Conservation (phyloP, 352 stramenopile species). For the Pythium phragmiticola region DNA sequence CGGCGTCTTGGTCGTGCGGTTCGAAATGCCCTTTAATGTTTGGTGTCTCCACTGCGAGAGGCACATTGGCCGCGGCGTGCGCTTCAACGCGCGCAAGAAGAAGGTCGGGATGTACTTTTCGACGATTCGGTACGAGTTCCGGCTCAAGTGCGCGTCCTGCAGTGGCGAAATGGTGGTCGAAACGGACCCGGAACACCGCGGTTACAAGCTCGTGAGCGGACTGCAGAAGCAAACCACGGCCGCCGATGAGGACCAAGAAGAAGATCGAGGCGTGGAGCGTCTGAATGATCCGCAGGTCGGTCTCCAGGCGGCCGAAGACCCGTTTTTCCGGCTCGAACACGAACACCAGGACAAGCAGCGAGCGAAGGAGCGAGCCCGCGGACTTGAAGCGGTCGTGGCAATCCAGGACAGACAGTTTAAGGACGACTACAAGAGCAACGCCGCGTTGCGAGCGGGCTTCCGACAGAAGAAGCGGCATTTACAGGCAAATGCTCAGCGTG, state of each 20-base stretch:
- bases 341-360: slow-evolving; percentile 62
- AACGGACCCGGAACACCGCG: slow-evolving; percentile 93
- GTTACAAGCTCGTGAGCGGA: slow-evolving; percentile 87
- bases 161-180: slow-evolving; percentile 87
- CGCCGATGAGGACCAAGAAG: slow-evolving; percentile 27
- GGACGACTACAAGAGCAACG: slow-evolving; percentile 74
- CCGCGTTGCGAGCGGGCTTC: slow-evolving; percentile 48
- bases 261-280: slow-evolving; percentile 37
- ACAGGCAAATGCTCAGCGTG: slow-evolving; percentile 39
- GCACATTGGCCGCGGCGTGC: slow-evolving; percentile 84
- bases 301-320: slow-evolving; percentile 44
- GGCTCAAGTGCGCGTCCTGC: slow-evolving; percentile 92
- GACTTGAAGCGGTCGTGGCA: slow-evolving; percentile 53
- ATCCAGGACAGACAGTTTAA: slow-evolving; percentile 63
- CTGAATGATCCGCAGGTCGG: slow-evolving; percentile 58
- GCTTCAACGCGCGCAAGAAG: slow-evolving; percentile 97
- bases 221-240: slow-evolving; percentile 81
- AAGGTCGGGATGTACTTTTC: slow-evolving; percentile 90
- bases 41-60: slow-evolving; percentile 85
- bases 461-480: slow-evolving; percentile 57
- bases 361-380: slow-evolving; percentile 41
- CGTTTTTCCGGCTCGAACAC: slow-evolving; percentile 80
- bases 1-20: slow-evolving; percentile 93
- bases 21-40: slow-evolving; percentile 97
- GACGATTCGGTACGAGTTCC: slow-evolving; percentile 94